phyloP scores from a whole-genome alignment of 805 yeast genomes.

The Candida koratica region DNA sequence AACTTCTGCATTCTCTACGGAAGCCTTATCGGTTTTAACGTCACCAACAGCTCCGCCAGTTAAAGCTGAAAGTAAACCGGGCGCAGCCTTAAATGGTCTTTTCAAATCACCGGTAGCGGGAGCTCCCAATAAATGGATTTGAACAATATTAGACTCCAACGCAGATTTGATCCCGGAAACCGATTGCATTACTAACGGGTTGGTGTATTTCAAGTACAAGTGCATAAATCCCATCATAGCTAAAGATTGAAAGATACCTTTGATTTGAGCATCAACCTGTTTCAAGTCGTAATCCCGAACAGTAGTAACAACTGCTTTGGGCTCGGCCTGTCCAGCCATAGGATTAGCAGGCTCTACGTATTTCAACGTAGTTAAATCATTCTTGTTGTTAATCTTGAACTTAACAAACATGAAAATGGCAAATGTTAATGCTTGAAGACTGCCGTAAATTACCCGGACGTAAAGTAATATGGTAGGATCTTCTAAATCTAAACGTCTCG shows the following conservation, averaged over 20 bases:
- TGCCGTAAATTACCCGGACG: conserved; percentile 68
- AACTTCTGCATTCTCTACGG: conserved; percentile 79
- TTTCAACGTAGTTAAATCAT: conserved; percentile 88
- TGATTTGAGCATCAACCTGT: conserved; percentile 76
- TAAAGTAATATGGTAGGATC: conserved; percentile 68
- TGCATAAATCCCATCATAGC: conserved; percentile 99
- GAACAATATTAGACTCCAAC: conserved; percentile 82
- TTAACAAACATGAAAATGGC: conserved; percentile 64
- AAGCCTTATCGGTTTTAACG: conserved; percentile 78
- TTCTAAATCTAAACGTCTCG: conserved; percentile 85
- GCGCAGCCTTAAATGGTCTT: conserved; percentile 92
- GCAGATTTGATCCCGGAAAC: conserved; percentile 88
- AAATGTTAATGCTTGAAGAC: conserved; percentile 63
- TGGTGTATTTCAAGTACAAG: conserved; percentile 92
- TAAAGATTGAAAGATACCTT: conserved; percentile 78
- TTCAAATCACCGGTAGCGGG: conserved; percentile 86
- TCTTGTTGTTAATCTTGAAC: conserved; percentile 60
- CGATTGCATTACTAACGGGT: conserved; percentile 94
- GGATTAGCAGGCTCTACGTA: conserved; percentile 83
- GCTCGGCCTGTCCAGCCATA: conserved; percentile 69
- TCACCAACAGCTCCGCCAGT: conserved; percentile 51
- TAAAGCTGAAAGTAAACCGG: conserved; percentile 50
- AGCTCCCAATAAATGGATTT: conserved; percentile 81
- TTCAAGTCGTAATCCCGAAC: conserved; percentile 91
- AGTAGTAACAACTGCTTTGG: conserved; percentile 80